These are phyloP conservation scores for Zarea fungicola DNA, from an alignment of 2,329 filamentous ascomycete species.

Conservation along the genomic window DNA sequence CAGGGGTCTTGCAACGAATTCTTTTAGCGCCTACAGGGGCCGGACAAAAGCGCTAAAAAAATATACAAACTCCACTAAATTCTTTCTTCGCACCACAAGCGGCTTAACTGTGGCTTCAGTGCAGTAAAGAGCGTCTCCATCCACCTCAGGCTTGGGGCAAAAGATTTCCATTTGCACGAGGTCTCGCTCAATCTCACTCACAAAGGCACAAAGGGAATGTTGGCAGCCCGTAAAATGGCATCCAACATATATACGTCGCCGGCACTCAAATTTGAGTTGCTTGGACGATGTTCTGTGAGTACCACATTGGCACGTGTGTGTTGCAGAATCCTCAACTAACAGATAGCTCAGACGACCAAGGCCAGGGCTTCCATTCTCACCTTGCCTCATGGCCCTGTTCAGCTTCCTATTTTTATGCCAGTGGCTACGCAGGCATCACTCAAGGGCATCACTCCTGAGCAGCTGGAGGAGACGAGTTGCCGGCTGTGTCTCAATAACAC, in stretches of 20 bases:
- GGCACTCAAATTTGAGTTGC: conserved; percentile 72
- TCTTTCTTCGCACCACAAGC: neutral
- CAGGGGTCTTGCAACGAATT: neutral
- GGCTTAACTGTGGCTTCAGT: neutral
- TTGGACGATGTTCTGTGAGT: conserved; percentile 74
- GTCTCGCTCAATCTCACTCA: conserved; percentile 10
- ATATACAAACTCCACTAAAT: conserved; percentile 7
- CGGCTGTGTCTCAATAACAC: conserved; percentile 95
- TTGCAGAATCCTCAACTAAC: neutral
- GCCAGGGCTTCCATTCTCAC: conserved; percentile 83
- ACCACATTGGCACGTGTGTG: neutral
- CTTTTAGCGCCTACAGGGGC: neutral
- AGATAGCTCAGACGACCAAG: conserved; percentile 69
- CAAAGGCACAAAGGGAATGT: conserved; percentile 20
- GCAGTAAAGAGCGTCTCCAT: conserved; percentile 3
- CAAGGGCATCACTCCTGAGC: conserved; percentile 88
- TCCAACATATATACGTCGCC: conserved; percentile 50
- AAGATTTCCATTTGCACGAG: conserved; percentile 3
- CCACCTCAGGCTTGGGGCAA: neutral
- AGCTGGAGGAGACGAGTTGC: conserved; percentile 85
- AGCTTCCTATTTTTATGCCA: conserved; percentile 95
- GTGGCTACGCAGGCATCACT: conserved; percentile 95
- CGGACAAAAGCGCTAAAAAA: neutral
- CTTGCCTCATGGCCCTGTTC: conserved; percentile 86
- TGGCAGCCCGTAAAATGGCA: conserved; percentile 40